These are phyloP conservation scores for Cercospora sp. DNA, from an alignment of 2,329 filamentous ascomycete genomes.

Conservation along the genomic window DNA sequence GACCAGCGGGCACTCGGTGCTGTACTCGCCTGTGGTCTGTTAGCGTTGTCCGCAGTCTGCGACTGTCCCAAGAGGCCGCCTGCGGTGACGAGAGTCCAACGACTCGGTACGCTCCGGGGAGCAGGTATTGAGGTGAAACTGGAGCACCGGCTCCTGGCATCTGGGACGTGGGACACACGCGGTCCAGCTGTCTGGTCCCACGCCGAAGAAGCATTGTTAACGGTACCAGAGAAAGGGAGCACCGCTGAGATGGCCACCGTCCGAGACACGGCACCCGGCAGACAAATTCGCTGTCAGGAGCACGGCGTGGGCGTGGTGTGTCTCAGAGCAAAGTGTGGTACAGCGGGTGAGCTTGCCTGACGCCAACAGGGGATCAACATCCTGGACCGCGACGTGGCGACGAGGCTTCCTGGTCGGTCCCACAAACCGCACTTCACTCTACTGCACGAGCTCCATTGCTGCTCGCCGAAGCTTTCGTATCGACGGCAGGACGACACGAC, in stretches of 20 bases:
- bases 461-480: not conserved
- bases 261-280: slow-evolving; percentile 9
- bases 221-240: not conserved
- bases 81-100: not conserved
- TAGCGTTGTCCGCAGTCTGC: not conserved
- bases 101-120: not conserved
- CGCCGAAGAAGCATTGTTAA: not conserved
- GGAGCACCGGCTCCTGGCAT: not conserved
- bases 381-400: not conserved
- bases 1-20: not conserved
- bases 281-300: not conserved
- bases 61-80: not conserved
- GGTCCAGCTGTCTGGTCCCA: not conserved
- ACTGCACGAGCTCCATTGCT: not conserved
- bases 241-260: slow-evolving; percentile 3
- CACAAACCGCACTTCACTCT: not conserved
- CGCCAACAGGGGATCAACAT: not conserved
- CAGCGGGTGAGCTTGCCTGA: not conserved
- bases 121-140: not conserved
- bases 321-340: slow-evolving; percentile 5
- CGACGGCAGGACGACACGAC: not conserved
- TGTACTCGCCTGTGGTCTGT: not conserved
- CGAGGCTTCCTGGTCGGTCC: not conserved
- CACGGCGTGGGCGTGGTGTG: not conserved
- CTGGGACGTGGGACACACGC: not conserved